Conservation (phyloP, 2,329 filamentous ascomycete genomes). For the Penicillium sumatraense region DNA sequence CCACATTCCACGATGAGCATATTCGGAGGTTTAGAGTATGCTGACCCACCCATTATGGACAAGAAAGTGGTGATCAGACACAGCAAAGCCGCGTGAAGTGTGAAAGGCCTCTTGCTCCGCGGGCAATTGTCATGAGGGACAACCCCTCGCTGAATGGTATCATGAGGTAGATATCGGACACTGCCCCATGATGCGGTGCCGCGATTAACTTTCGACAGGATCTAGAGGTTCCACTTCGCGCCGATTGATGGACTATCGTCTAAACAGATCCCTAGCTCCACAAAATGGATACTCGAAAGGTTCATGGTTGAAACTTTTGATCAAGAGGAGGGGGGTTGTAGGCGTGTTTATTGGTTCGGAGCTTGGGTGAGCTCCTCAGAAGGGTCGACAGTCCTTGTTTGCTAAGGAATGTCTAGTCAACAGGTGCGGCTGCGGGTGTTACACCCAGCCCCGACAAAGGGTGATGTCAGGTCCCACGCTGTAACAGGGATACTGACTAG, state of each 20-base stretch:
- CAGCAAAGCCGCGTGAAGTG: neutral
- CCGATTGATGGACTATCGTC: neutral
- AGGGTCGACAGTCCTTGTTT: slow-evolving; percentile 19
- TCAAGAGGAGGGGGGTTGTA: slow-evolving; percentile 2
- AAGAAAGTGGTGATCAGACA: slow-evolving; percentile 14
- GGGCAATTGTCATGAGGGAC: neutral
- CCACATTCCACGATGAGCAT: slow-evolving; percentile 20
- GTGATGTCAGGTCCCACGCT: slow-evolving; percentile 25
- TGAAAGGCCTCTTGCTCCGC: neutral
- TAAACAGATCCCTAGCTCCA: neutral
- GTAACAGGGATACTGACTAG: slow-evolving; percentile 9
- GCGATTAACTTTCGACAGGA: neutral
- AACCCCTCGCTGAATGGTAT: slow-evolving; percentile 15
- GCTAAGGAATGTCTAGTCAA: slow-evolving; percentile 23
- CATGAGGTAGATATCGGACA: neutral
- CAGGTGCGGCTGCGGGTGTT: slow-evolving; percentile 13
- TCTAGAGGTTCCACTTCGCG: neutral
- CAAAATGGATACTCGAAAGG: neutral
- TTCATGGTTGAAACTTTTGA: neutral
- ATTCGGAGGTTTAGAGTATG: slow-evolving; percentile 27
- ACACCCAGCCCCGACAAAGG: slow-evolving; percentile 15
- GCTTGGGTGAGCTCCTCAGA: slow-evolving; percentile 4
- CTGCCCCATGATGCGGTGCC: neutral
- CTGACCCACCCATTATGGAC: slow-evolving; percentile 13
- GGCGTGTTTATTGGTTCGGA: slow-evolving; percentile 15